phyloP scores from a whole-genome alignment of 192 early-diverging fungal genomes.

The Backusella psychrophila region DNA sequence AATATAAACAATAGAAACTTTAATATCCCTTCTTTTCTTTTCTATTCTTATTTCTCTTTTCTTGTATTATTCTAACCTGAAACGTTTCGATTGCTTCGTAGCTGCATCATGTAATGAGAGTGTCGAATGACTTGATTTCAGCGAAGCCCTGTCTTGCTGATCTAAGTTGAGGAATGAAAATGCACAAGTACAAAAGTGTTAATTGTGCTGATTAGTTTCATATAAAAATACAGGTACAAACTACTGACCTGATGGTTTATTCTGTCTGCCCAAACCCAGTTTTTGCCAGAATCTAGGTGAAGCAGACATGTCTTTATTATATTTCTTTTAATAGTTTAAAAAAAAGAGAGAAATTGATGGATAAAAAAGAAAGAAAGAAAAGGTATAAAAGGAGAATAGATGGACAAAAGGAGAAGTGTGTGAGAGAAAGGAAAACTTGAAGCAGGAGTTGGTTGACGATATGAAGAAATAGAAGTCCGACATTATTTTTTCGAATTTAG shows the following conservation, averaged over 20 bases:
- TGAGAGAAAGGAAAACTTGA: conserved; percentile 9
- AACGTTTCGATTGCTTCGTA: conserved; percentile 2
- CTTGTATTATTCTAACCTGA: not conserved
- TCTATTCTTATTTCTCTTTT: not conserved
- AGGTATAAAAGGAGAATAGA: not conserved
- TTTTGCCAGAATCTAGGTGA: conserved; percentile 20
- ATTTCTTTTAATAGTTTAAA: not conserved
- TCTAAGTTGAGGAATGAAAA: not conserved
- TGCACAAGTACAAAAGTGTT: not conserved
- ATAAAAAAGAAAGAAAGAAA: not conserved
- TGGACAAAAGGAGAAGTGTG: not conserved
- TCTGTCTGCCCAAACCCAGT: conserved; percentile 11
- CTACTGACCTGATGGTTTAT: not conserved
- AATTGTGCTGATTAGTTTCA: not conserved
- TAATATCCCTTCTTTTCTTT: not conserved
- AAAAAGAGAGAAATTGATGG: not conserved
- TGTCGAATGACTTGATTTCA: not conserved
- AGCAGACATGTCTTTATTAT: conserved; percentile 8
- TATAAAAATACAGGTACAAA: not conserved
- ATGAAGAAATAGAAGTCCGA: not conserved
- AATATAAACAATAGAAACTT: not conserved
- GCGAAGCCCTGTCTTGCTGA: not conserved
- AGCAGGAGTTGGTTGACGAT: conserved; percentile 5
- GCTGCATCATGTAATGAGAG: not conserved
- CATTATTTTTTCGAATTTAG: not conserved